phyloP scores from a whole-genome alignment of 2,329 filamentous ascomycete species.

The Onygenales sp. region DNA sequence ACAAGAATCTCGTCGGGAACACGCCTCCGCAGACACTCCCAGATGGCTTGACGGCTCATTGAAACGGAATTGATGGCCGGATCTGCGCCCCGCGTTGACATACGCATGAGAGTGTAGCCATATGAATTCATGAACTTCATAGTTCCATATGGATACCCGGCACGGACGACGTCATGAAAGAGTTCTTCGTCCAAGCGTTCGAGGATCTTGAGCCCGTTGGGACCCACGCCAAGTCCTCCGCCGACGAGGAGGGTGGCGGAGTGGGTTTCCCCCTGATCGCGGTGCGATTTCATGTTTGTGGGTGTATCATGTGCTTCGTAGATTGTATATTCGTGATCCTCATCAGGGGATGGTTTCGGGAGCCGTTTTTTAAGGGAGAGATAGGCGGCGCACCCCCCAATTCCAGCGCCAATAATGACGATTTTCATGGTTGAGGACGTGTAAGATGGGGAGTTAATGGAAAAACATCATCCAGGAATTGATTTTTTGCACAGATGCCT shows the following conservation, averaged over 20 bases:
- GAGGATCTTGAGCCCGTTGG: constrained; percentile 33
- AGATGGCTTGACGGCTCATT: constrained; percentile 30
- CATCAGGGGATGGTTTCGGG: constrained; percentile 10
- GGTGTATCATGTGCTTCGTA: constrained; percentile 33
- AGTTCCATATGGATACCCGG: constrained; percentile 25
- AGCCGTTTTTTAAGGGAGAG: constrained; percentile 33
- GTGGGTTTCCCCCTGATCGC: constrained; percentile 13
- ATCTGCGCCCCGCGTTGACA: constrained; percentile 12
- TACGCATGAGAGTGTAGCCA: constrained; percentile 23
- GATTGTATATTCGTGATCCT: constrained; percentile 25
- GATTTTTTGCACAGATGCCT: no score
- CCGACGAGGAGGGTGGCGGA: constrained; percentile 29
- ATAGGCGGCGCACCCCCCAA: constrained; percentile 31
- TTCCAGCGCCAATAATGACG: constrained; percentile 35
- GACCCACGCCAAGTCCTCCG: constrained; percentile 28
- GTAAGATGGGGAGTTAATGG: no score
- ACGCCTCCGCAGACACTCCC: constrained; percentile 26
- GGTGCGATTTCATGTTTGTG: constrained; percentile 13
- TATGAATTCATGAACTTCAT: constrained; percentile 26
- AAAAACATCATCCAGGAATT: no score
- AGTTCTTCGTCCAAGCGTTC: constrained; percentile 27
- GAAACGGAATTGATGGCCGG: constrained; percentile 23
- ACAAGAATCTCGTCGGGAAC: constrained; percentile 26
- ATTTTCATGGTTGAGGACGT: constrained; percentile 27
- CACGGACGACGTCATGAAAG: constrained; percentile 21